Base-by-base conservation (phyloP, 78 protist species). In the Speleostelium caveatum region DNA sequence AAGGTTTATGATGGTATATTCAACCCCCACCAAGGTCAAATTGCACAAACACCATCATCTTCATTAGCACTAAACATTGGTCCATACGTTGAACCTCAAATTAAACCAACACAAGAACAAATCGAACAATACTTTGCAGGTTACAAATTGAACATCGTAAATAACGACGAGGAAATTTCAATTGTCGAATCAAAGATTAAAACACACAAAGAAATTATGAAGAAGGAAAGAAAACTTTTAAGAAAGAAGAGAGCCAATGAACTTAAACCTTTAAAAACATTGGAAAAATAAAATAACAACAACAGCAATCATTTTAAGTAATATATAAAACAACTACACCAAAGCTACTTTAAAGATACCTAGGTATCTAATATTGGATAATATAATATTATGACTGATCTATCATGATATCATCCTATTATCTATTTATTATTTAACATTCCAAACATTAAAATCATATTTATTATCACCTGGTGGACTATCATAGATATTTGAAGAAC, bases 1-100 rank as follows among this genome's bases (percentile, higher is more conserved):
- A 91, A 80, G 59, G 73, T 91, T 6, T 91, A 75, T 30, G 91
- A 42, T 22, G 75, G 58, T 28, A 32, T 62, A 26, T 22, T 26
- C 59, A 83, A 91, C 49, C 91, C 88, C 49, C 95, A 91, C 32
- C 24, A 28, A n/a, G 76, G 83, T 51, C 83, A 91, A 32, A 91
- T 88, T 28, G 5, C 75, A 28, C 53, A 62, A 10, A 55, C 66
- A 1, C 90, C 90, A 56, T 5, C 69, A 21, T 83, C 90, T 32
- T 12, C 73, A 28, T 14, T 83, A 10, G 26, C 76, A 17, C 61
- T 38, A 10, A 83, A 83, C 42, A 36, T 83, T 5, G 90, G 90
- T 38, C 77, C 77, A 58, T 83, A 39, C 33, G 72, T 33, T 22
- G 74, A 22, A 42, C 56, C 58, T 28, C 5, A 4, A 8, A 17